Evolutionary conservation across 2,329 filamentous ascomycete species (phyloP).

Genomic region (Annulohypoxylon truncatum): DNA sequence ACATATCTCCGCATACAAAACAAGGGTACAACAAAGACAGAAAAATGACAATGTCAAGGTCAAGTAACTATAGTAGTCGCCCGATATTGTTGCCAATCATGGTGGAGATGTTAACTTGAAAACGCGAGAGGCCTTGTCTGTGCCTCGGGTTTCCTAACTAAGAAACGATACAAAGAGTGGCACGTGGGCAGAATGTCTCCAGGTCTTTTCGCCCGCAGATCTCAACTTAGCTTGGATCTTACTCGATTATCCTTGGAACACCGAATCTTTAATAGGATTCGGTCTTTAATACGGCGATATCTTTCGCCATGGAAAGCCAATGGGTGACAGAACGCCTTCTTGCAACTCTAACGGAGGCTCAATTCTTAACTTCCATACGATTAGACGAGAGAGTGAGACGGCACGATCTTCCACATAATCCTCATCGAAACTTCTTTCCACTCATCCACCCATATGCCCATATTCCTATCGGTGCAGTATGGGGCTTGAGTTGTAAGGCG

Average conservation of each 20-base stretch:
- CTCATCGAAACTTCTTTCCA: not conserved
- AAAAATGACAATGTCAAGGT: not conserved
- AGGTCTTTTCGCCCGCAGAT: slow-evolving; percentile 25
- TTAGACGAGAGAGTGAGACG: not conserved
- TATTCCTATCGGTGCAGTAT: not conserved
- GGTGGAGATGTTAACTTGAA: not conserved
- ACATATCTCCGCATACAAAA: too few species aligned
- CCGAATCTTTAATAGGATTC: slow-evolving; percentile 26
- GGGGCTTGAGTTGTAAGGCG: not conserved
- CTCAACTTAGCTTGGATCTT: slow-evolving; percentile 4
- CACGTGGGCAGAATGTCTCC: slow-evolving; percentile 26
- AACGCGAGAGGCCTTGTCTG: not conserved
- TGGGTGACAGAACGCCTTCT: not conserved
- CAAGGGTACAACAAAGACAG: too few species aligned
- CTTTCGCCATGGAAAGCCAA: not conserved
- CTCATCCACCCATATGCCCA: not conserved
- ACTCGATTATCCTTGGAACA: slow-evolving; percentile 16
- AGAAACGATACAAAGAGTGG: not conserved
- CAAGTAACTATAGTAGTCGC: not conserved
- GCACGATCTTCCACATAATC: not conserved
- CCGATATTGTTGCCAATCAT: not conserved
- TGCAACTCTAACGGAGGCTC: not conserved
- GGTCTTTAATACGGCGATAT: slow-evolving; percentile 20
- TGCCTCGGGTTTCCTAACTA: not conserved
- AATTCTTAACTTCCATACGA: not conserved